These are phyloP conservation scores for Bipolaris oryzae DNA, from an alignment of 2,329 filamentous ascomycete species.

Conservation along the genomic window DNA sequence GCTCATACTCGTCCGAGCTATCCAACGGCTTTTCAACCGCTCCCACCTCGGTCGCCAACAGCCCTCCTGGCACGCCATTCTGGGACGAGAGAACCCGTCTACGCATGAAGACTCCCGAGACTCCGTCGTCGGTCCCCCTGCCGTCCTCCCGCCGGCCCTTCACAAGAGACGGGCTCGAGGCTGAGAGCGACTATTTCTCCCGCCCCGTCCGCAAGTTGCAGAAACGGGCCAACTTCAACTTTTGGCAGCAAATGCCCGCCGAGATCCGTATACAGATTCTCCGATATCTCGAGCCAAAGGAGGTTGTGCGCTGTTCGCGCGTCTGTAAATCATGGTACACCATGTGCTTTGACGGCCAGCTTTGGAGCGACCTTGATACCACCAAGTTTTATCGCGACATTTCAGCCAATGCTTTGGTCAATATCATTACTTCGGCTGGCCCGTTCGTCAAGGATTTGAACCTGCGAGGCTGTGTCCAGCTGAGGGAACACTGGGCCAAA, in stretches of 20 bases:
- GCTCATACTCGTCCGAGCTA: conserved; percentile 62
- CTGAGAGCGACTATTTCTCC: conserved; percentile 56
- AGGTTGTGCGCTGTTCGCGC: conserved; percentile 77
- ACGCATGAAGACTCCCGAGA: conserved; percentile 60
- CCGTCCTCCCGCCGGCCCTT: conserved; percentile 66
- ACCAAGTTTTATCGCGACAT: conserved; percentile 88
- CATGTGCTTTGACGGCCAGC: conserved; percentile 91
- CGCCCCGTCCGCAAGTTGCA: conserved; percentile 45
- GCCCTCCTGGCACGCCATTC: conserved; percentile 55
- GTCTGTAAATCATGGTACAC: conserved; percentile 80
- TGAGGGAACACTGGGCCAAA: conserved; percentile 78
- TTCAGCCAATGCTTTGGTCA: conserved; percentile 79
- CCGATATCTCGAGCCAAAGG: conserved; percentile 74
- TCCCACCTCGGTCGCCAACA: conserved; percentile 59
- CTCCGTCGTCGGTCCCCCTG: conserved; percentile 63
- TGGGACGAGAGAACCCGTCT: conserved; percentile 62
- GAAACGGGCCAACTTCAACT: conserved; percentile 60
- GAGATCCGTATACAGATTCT: conserved; percentile 83
- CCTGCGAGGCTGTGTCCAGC: conserved; percentile 86
- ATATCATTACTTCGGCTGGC: conserved; percentile 82
- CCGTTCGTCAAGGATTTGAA: conserved; percentile 92
- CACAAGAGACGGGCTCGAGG: conserved; percentile 50
- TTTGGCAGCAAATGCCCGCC: conserved; percentile 81
- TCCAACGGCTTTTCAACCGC: conserved; percentile 62
- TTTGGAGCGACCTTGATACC: conserved; percentile 84